Evolutionary conservation across 148 eudicot species (phyloP).

Genomic region (Suaeda aralocaspica): DNA sequence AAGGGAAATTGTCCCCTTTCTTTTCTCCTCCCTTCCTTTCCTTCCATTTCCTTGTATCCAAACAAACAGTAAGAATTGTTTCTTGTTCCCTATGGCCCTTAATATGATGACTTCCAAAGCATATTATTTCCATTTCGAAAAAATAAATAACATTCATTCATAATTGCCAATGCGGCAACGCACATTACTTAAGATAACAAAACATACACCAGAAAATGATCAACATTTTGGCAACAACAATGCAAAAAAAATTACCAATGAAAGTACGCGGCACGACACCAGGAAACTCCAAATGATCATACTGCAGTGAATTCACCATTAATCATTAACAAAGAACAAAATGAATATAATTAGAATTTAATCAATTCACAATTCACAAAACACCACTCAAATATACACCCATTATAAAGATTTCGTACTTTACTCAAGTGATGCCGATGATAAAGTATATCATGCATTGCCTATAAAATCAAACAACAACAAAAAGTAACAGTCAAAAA

Average conservation of each 20-base stretch:
- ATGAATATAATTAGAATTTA: background rate
- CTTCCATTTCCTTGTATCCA: too few relatives aligned
- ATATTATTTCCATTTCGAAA: background rate
- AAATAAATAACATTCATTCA: background rate
- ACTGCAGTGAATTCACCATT: slow-evolving; percentile 37
- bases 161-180: background rate
- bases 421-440: slow-evolving; percentile 66
- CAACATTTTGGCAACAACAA: background rate
- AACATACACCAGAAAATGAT: background rate
- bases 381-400: background rate
- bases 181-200: background rate
- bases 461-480: slow-evolving; percentile 38
- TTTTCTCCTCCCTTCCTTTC: too few relatives aligned
- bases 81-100: too few relatives aligned
- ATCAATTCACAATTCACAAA: background rate
- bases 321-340: slow-evolving; percentile 11
- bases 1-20: too few relatives aligned
- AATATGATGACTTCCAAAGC: too few relatives aligned
- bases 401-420: slow-evolving; percentile 35
- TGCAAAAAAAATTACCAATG: slow-evolving; percentile 45
- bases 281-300: slow-evolving; percentile 98
- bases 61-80: too few relatives aligned
- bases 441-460: slow-evolving; percentile 91
- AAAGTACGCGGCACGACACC: slow-evolving; percentile 98
- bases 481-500: too few relatives aligned